phyloP scores from a whole-genome alignment of 2,329 filamentous ascomycete genomes.

The Fusarium nisikadoi region DNA sequence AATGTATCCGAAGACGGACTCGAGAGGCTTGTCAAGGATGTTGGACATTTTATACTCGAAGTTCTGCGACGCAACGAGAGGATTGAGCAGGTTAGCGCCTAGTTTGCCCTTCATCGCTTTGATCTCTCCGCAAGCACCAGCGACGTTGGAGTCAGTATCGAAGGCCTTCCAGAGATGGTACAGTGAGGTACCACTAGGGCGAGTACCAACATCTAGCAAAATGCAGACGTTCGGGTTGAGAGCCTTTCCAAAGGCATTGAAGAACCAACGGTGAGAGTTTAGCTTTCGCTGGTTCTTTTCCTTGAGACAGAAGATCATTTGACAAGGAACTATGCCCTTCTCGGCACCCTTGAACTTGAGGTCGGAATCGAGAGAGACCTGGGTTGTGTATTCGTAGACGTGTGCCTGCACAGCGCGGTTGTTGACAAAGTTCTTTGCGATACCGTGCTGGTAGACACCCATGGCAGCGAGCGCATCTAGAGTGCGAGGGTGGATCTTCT shows the following conservation, averaged over 20 bases:
- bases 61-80: slow-evolving; percentile 95
- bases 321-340: slow-evolving; percentile 97
- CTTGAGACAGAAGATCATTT: slow-evolving; percentile 98
- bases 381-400: slow-evolving; percentile 98
- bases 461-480: slow-evolving; percentile 95
- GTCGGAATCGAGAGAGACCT: slow-evolving; percentile 94
- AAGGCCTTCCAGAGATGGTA: slow-evolving; percentile 99
- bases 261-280: slow-evolving; percentile 99
- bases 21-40: slow-evolving; percentile 95
- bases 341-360: slow-evolving; percentile 99
- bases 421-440: slow-evolving; percentile 98
- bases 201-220: slow-evolving; percentile 93
- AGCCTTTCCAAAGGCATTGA: slow-evolving; percentile 94
- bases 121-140: slow-evolving; percentile 96
- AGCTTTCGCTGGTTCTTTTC: slow-evolving; percentile 98
- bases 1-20: slow-evolving; percentile 98
- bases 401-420: slow-evolving; percentile 94
- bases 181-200: slow-evolving; percentile 87
- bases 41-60: slow-evolving; percentile 99
- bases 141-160: slow-evolving; percentile 96
- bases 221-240: slow-evolving; percentile 97
- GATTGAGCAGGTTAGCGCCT: slow-evolving; percentile 87
- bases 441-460: slow-evolving; percentile 97
- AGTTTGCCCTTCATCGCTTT: slow-evolving; percentile 93
- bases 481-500: slow-evolving; percentile 89